Base-by-base conservation (phyloP, 1,284 basidiomycete species). In the Malassezia vespertilionis region DNA sequence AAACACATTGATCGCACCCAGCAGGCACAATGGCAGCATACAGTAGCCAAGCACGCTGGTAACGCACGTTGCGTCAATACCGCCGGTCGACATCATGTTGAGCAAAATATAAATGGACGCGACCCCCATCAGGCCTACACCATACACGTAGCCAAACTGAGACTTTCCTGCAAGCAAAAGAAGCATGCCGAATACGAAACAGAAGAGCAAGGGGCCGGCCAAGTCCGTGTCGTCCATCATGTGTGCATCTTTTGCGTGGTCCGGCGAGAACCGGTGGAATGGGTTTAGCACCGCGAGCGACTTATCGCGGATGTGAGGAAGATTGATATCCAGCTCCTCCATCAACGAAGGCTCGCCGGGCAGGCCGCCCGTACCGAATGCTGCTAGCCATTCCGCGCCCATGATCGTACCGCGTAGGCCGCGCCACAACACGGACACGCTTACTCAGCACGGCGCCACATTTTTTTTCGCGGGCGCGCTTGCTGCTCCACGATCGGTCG, bases 171-270 rank as follows among this genome's bases (percentile, higher is more conserved):
- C 46, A 24, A 62, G 40, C 11, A 70, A 50, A 2, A 70, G 53
- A 17, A 67, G 55, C 57, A 65, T 67, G 24, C 61, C 67, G 46
- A 70, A 70, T 33, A 61, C 91, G 72, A 97, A 96, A 64, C 86
- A 86, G 74, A 96, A 96, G 11, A 96, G 79, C 34, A 97, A 79
- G 5, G 93, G 93, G 0, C 93, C 93, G 8, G 91, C 90, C 22
- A 99, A 78, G 73, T 99, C 93, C 32, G 91, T 89, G 67, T 99
- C 93, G 73, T 99, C 93, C 93, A 99, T 99, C 61, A 99, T 95
- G 61, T 81, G 84, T 53, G 86, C 84, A 61, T 97, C 86, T 23
- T 60, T 59, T 24, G 58, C 46, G 38, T 68, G 65, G 41, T 60
- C 46, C 11, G 65, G 53, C 36, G 62, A 65, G 48, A 95, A 82